These are phyloP conservation scores for Xylaria bambusicola DNA, from an alignment of 495 filamentous ascomycete species.

Conservation along the genomic window DNA sequence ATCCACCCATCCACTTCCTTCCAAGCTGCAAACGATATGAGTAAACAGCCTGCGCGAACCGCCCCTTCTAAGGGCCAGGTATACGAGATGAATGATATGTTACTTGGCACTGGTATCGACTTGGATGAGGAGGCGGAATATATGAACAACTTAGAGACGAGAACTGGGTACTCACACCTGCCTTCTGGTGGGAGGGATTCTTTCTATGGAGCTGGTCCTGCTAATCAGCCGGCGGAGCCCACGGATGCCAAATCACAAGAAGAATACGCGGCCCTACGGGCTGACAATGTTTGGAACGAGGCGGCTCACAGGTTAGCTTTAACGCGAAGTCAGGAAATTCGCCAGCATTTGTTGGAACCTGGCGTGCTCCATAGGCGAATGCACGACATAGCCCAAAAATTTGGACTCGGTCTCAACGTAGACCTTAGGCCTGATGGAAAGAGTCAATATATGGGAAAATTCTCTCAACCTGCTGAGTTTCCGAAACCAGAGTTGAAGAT, in stretches of 20 bases:
- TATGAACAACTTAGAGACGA: constrained; percentile 55
- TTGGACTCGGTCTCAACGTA: constrained; percentile 55
- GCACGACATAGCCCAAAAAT: constrained; percentile 64
- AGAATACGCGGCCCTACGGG: constrained; percentile 50
- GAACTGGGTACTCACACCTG: constrained; percentile 51
- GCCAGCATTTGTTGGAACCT: constrained; percentile 43
- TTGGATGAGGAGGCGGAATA: constrained; percentile 78
- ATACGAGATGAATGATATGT: constrained; percentile 68
- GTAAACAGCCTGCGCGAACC: constrained; percentile 55
- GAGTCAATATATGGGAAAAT: constrained; percentile 42
- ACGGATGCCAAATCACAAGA: constrained; percentile 51
- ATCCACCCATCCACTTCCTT: constrained; percentile 24
- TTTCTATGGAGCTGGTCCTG: constrained; percentile 61
- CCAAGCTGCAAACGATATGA: constrained; percentile 18
- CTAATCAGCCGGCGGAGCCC: constrained; percentile 55
- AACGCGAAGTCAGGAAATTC: constrained; percentile 49
- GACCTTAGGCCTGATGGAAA: constrained; percentile 46
- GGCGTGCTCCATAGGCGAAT: constrained; percentile 46
- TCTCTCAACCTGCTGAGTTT: constrained; percentile 55
- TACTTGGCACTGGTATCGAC: constrained; percentile 79
- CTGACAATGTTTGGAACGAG: constrained; percentile 49
- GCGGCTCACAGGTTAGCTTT: constrained; percentile 44
- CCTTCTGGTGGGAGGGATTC: constrained; percentile 46
- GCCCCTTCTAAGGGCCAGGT: constrained; percentile 66
- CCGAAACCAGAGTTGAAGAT: constrained; percentile 39